phyloP scores from a whole-genome alignment of 2,329 filamentous ascomycete genomes.

The Periconia sp. region DNA sequence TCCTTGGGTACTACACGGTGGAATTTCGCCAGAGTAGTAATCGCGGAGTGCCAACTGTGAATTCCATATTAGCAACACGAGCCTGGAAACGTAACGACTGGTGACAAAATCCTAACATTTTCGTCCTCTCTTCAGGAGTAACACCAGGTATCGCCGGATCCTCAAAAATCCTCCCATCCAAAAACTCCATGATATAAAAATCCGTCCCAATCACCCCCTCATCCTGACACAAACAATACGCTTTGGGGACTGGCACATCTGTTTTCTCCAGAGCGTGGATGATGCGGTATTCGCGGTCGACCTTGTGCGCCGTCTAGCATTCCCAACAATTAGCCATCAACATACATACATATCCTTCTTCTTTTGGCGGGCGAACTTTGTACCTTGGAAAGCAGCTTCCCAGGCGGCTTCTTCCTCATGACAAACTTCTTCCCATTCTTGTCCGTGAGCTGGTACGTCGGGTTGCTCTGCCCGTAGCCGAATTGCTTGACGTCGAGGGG shows the following conservation, averaged over 20 bases:
- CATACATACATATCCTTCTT: neutral
- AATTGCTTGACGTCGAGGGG: constrained; percentile 95
- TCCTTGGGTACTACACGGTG: constrained; percentile 70
- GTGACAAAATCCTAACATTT: constrained; percentile 58
- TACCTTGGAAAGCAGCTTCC: constrained; percentile 72
- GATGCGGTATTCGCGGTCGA: constrained; percentile 93
- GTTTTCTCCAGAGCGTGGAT: constrained; percentile 79
- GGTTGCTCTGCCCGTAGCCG: constrained; percentile 95
- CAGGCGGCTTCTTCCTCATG: constrained; percentile 97
- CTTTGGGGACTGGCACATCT: constrained; percentile 81
- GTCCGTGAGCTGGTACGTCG: constrained; percentile 87
- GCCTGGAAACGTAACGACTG: neutral
- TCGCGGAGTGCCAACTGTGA: constrained; percentile 75
- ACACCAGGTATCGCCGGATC: constrained; percentile 80
- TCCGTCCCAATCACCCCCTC: constrained; percentile 76
- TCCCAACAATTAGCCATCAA: neutral
- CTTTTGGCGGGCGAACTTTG: neutral
- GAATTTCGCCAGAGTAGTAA: constrained; percentile 80
- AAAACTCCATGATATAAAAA: constrained; percentile 97
- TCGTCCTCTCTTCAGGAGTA: constrained; percentile 66
- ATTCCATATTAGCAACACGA: constrained; percentile 1
- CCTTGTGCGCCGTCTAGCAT: constrained; percentile 84
- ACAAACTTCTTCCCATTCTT: constrained; percentile 74
- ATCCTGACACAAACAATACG: constrained; percentile 86
- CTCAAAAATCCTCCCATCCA: constrained; percentile 91